A percentile compares a stretch with the other conserved stretches of the same genome.
Evolutionary conservation across 139 green algal species (phyloP).

Genomic region (Chlamydomonas sp.): DNA sequence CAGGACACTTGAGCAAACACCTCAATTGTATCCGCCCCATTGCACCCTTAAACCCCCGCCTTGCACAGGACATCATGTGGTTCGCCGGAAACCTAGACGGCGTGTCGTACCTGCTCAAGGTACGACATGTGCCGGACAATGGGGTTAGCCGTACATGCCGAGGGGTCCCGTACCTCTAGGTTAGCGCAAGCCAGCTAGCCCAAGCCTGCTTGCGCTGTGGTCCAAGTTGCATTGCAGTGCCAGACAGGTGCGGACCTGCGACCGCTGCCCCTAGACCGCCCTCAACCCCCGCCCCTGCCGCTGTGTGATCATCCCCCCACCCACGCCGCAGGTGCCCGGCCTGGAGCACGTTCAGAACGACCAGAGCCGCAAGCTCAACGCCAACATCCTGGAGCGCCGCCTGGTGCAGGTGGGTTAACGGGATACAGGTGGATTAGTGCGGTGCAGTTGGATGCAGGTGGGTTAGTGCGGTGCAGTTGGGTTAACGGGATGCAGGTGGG

Average conservation of each 20-base stretch:
- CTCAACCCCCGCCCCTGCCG: no score
- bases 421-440: no score
- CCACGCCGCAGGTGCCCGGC: neutral
- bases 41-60: neutral
- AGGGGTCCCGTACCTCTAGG: no score
- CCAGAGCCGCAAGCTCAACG: neutral
- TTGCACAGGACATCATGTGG: slow-evolving; percentile 69
- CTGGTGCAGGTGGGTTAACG: slow-evolving; percentile 7
- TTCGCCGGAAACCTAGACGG: slow-evolving; percentile 62
- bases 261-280: no score
- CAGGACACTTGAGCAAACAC: no score
- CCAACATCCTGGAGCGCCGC: slow-evolving; percentile 20
- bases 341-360: slow-evolving; percentile 9
- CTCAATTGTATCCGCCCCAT: neutral
- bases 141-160: no score
- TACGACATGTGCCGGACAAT: no score
- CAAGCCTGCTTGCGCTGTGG: no score
- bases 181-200: no score
- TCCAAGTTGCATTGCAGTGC: neutral
- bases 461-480: neutral
- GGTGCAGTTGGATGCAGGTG: neutral
- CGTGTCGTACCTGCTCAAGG: slow-evolving; percentile 24
- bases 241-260: neutral
- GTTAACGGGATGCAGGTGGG: no score
- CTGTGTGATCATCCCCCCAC: no score